phyloP scores from a whole-genome alignment of 2,329 filamentous ascomycete species.

The Rhytidhysteron rufulum region DNA sequence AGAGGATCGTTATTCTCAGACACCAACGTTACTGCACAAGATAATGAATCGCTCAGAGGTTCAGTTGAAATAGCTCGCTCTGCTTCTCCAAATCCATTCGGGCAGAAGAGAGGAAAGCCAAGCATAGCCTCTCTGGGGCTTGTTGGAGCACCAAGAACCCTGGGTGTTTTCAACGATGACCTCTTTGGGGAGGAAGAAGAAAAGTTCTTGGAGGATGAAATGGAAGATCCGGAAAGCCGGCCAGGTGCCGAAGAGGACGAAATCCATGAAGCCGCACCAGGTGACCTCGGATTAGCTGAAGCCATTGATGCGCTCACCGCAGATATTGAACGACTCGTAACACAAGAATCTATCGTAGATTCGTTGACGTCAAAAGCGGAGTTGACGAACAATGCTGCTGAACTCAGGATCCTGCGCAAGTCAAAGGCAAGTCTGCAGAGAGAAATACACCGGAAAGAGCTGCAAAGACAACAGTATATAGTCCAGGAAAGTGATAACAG shows the following conservation, averaged over 20 bases:
- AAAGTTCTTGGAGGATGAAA: conserved; percentile 80
- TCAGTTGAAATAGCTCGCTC: conserved; percentile 56
- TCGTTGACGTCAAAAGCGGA: conserved; percentile 92
- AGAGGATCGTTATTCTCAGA: conserved; percentile 65
- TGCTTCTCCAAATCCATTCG: conserved; percentile 35
- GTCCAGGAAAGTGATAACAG: conserved; percentile 98
- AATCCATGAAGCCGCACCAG: conserved; percentile 90
- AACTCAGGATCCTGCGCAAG: conserved; percentile 86
- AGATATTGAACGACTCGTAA: conserved; percentile 82
- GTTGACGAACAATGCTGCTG: conserved; percentile 92
- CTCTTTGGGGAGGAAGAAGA: conserved; percentile 91
- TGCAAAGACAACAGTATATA: conserved; percentile 94
- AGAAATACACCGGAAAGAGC: conserved; percentile 88
- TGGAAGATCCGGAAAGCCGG: conserved; percentile 64
- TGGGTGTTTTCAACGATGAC: conserved; percentile 90
- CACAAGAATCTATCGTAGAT: conserved; percentile 88
- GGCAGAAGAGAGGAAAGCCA: conserved; percentile 58
- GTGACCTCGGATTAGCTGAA: conserved; percentile 88
- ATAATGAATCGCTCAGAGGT: conserved; percentile 59
- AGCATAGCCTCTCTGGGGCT: conserved; percentile 89
- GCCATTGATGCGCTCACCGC: conserved; percentile 83
- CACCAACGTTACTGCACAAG: conserved; percentile 48
- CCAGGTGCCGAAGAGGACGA: conserved; percentile 68
- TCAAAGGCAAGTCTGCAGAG: conserved; percentile 89
- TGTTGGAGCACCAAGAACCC: conserved; percentile 79